phyloP scores from a whole-genome alignment of 441 rosid species.

The Croton laevigatus region DNA sequence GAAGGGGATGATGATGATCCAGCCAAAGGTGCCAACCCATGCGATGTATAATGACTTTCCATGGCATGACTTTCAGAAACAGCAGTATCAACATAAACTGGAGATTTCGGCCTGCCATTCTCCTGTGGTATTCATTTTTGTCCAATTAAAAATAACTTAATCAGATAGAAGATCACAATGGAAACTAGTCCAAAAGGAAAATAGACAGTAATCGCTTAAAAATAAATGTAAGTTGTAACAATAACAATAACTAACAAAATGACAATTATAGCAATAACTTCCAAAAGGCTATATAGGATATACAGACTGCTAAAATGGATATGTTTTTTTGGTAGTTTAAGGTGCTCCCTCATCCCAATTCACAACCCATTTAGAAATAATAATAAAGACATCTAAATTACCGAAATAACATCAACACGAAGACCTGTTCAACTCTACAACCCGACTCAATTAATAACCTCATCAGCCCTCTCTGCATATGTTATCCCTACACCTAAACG shows the following conservation, averaged over 20 bases:
- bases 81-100: constrained; percentile 34
- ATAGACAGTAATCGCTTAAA: no score
- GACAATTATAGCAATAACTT: no score
- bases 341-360: background rate
- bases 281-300: background rate
- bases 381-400: background rate
- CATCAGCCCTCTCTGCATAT: no score
- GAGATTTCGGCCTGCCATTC: constrained; percentile 46
- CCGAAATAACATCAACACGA: no score
- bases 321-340: background rate
- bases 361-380: background rate
- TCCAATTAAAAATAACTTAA: constrained; percentile 8
- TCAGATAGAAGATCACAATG: background rate
- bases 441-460: no score
- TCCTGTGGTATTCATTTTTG: constrained; percentile 41
- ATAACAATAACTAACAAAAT: no score
- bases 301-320: background rate
- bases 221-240: no score
- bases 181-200: background rate
- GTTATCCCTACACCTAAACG: no score
- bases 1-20: constrained; percentile 75
- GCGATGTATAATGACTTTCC: constrained; percentile 40
- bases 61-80: constrained; percentile 48
- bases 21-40: constrained; percentile 37
- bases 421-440: background rate